Base-by-base conservation (phyloP, 2,329 filamentous ascomycete species). In the Fusarium kyushuense region DNA sequence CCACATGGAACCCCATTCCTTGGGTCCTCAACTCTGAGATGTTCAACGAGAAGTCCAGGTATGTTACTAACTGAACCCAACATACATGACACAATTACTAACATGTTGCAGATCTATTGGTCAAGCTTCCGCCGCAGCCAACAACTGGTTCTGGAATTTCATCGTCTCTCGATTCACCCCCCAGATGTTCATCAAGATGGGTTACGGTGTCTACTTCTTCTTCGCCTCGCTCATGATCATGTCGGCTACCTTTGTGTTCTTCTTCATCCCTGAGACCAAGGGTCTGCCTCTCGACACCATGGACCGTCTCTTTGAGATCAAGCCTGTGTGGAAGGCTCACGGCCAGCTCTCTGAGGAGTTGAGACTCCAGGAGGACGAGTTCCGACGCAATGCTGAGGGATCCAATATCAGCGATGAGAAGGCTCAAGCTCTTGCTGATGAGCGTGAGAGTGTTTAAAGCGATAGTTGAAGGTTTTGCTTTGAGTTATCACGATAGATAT, bases 21-120 rank as follows among this genome's bases (percentile, higher is more conserved):
- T 93, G 91, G 91, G 89, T 93, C 9, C 79, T 92, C 73, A 92
- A 92, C 80, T 84, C 84, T 1, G 90, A 94, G 77, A 93, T 94
- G 82, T 93, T 92, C 76, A 87, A 90, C 72, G 86, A 88, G 68
- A 90, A 90, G 78, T 78, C 74, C 2, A 74, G 80, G 56, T 59
- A 35, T 0, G 41, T 58, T 1, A 16, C 14, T 19, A 0, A 1
- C 11, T 29, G 1, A 1, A 0, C 2, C 13, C 2, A 27, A 1
- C 0, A 1, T 17, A 25, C 7, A 13, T 8, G 4, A 1, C 12
- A 10, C 13, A n/a, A 6, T 30, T 5, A 2, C 54, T 58, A 59
- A 59, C 29, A 36, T 16, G 2, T 2, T 10, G 1, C 5, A 59
- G 56, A 58, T 87, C 88, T 0, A 83, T 94, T 2, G 90, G 90